Conservation (phyloP, 2,329 filamentous ascomycete species). For the Colletotrichum noveboracense region DNA sequence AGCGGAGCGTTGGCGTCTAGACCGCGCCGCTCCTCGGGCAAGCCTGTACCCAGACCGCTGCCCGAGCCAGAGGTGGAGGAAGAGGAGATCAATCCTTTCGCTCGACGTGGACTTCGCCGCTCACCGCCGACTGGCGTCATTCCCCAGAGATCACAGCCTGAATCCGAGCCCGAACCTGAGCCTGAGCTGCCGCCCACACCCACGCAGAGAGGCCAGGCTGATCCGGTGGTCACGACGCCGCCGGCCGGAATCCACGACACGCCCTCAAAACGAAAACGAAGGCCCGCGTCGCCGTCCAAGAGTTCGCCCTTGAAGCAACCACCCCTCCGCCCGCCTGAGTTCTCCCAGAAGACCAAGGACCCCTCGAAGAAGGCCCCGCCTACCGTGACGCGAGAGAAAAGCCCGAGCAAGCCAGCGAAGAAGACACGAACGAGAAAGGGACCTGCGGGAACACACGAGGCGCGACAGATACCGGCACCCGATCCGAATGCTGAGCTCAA, state of each 20-base stretch:
- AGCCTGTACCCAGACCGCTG: conserved; percentile 50
- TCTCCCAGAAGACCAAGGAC: background rate
- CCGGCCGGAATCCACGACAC: conserved; percentile 66
- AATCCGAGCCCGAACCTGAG: conserved; percentile 39
- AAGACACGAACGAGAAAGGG: background rate
- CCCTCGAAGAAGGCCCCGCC: conserved; percentile 22
- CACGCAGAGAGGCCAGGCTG: conserved; percentile 50
- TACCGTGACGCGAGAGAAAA: background rate
- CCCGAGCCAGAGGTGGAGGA: conserved; percentile 49
- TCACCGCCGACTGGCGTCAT: conserved; percentile 33
- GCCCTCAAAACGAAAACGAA: conserved; percentile 54
- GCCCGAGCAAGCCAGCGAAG: background rate
- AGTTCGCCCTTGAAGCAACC: conserved; percentile 57
- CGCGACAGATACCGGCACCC: conserved; percentile 44
- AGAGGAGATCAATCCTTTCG: conserved; percentile 43
- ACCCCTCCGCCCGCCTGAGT: conserved; percentile 33
- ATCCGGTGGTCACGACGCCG: conserved; percentile 59
- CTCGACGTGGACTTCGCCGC: conserved; percentile 39
- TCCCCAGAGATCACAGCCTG: background rate
- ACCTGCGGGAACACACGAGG: conserved; percentile 33
- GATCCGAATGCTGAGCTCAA: conserved; percentile 56
- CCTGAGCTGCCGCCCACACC: conserved; percentile 69
- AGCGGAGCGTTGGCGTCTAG: conserved; percentile 38
- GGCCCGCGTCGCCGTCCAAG: conserved; percentile 41
- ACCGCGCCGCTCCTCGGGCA: conserved; percentile 45